These are phyloP conservation scores for Cystoderma amianthinum DNA, from an alignment of 768 basidiomycete genomes.

Conservation along the genomic window DNA sequence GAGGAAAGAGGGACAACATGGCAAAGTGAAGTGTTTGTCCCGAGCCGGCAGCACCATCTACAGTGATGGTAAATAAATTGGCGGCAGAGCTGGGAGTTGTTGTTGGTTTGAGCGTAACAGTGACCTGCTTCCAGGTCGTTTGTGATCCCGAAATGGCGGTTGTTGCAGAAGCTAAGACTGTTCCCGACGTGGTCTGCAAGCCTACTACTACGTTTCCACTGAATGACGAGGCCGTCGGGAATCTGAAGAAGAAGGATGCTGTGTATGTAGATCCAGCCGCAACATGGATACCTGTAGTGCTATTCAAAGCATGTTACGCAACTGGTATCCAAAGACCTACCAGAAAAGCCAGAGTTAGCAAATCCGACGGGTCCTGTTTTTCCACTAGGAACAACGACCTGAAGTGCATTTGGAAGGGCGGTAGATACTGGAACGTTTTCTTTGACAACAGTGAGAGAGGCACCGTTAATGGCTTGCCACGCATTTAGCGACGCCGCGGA, in stretches of 20 bases:
- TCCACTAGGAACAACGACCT: conserved; percentile 10
- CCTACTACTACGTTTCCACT: conserved; percentile 32
- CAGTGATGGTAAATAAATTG: conserved; percentile 48
- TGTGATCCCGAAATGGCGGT: conserved; percentile 33
- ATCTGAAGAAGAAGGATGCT: conserved; percentile 55
- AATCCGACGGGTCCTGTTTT: conserved; percentile 12
- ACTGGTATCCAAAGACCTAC: too few species aligned
- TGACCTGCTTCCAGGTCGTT: conserved; percentile 44
- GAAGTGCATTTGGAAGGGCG: conserved; percentile 11
- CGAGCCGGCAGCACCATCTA: conserved; percentile 32
- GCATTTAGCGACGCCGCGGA: conserved; percentile 35
- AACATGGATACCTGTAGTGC: conserved; percentile 57
- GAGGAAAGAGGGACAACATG: conserved; percentile 61
- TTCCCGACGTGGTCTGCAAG: conserved; percentile 38
- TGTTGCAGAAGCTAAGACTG: conserved; percentile 31
- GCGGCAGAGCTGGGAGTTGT: conserved; percentile 29
- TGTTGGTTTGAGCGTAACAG: conserved; percentile 32
- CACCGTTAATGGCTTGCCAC: conserved; percentile 45
- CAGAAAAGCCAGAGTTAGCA: conserved; percentile 9
- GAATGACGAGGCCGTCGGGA: conserved; percentile 36
- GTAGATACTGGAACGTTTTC: conserved; percentile 9
- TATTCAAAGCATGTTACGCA: too few species aligned
- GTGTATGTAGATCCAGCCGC: conserved; percentile 44
- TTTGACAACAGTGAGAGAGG: conserved; percentile 23
- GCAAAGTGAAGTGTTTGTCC: conserved; percentile 49